Percentiles rank a stretch among this genome's conserved stretches.
Evolutionary conservation across 2,329 filamentous ascomycete species (phyloP).

Genomic region (Sporothrix phasma): DNA sequence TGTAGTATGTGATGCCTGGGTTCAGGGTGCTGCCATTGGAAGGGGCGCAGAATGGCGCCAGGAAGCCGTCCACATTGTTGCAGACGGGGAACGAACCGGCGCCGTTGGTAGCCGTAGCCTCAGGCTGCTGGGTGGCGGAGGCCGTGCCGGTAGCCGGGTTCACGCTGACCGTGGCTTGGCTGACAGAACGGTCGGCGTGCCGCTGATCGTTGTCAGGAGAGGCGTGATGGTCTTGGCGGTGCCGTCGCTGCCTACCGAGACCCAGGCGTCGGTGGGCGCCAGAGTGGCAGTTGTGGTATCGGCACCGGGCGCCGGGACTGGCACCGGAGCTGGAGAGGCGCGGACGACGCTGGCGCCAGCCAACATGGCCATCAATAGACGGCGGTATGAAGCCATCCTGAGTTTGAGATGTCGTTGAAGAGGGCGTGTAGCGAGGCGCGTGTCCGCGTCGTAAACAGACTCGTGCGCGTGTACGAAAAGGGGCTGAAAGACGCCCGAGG

Average conservation of each 20-base stretch:
- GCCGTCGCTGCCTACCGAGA: conserved; percentile 39
- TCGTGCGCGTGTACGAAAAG: not conserved
- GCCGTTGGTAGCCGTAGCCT: conserved; percentile 35
- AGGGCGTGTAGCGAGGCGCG: not conserved
- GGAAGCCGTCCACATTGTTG: conserved; percentile 36
- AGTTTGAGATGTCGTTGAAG: not conserved
- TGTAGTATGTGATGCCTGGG: conserved; percentile 40
- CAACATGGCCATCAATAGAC: conserved; percentile 2
- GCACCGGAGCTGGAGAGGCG: conserved; percentile 14
- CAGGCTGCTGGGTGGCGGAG: conserved; percentile 31
- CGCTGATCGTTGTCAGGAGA: conserved; percentile 35
- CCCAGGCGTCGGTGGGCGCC: conserved; percentile 37
- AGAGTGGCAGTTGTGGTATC: conserved; percentile 12
- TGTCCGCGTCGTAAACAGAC: not conserved
- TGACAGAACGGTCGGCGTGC: conserved; percentile 33
- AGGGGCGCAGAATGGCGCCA: conserved; percentile 45
- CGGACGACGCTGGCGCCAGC: conserved; percentile 3
- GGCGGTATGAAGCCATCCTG: not conserved
- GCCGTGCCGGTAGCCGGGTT: conserved; percentile 28
- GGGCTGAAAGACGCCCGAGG: not conserved
- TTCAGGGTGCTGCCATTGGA: conserved; percentile 34
- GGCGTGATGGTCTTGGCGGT: conserved; percentile 41
- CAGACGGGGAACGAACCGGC: conserved; percentile 42
- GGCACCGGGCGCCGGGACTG: conserved; percentile 22
- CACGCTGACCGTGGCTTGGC: too few species aligned